Evolutionary conservation across 305 asterid genomes (phyloP).

Genomic region (Ilex paraguariensis): DNA sequence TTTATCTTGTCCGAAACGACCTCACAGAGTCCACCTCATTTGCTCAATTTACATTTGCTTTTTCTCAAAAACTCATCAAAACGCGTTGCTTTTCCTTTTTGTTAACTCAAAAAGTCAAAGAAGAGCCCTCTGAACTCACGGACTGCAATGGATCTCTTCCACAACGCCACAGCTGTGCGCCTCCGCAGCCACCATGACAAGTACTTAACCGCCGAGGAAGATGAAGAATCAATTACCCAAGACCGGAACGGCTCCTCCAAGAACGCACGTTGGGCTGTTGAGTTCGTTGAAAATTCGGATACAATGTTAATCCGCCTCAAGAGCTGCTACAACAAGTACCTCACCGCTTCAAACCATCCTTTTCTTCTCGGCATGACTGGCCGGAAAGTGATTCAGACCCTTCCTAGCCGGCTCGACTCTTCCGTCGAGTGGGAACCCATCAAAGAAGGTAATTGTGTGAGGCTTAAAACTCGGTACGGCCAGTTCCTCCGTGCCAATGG

Average conservation of each 20-base stretch:
- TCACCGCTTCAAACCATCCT: conserved; percentile 14
- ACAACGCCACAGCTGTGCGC: conserved; percentile 17
- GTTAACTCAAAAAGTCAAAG: too few species aligned
- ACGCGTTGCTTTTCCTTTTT: too few species aligned
- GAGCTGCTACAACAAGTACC: conserved; percentile 13
- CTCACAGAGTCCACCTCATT: too few species aligned
- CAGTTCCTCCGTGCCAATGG: conserved; percentile 43
- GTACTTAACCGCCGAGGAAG: conserved; percentile 19
- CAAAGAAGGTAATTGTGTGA: conserved; percentile 30
- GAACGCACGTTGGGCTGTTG: conserved; percentile 19
- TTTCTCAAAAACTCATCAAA: too few species aligned
- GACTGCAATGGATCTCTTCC: conserved; percentile 16
- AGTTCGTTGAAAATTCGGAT: neutral
- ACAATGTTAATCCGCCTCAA: conserved; percentile 11
- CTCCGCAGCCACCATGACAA: conserved; percentile 18
- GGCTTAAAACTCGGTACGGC: conserved; percentile 20
- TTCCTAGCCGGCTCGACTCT: conserved; percentile 15
- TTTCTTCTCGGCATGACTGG: conserved; percentile 21
- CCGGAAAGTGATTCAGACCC: conserved; percentile 11
- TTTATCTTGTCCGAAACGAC: too few species aligned
- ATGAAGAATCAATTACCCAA: conserved; percentile 23
- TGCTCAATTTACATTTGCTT: too few species aligned
- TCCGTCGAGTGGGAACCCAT: conserved; percentile 34
- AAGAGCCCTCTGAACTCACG: neutral
- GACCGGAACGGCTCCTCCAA: conserved; percentile 18